phyloP scores from a whole-genome alignment of 176 grass and related monocot species.

The Carex littledalei region DNA sequence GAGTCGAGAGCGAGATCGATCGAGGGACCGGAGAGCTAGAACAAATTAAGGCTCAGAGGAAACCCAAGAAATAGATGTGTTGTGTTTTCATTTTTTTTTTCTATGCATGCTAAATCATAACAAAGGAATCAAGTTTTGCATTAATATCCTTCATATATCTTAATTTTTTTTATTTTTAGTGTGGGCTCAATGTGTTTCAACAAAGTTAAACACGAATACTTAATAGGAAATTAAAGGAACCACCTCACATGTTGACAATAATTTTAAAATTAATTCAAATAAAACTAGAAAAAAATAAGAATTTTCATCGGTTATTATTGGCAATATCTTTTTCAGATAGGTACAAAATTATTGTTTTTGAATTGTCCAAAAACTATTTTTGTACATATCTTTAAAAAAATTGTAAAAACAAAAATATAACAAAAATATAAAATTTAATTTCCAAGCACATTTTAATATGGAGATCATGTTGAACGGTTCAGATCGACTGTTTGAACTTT shows the following conservation, averaged over 20 bases:
- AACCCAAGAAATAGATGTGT: constrained; percentile 34
- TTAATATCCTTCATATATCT: neutral
- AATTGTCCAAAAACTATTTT: no score
- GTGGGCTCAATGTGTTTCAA: neutral
- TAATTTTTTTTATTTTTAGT: neutral
- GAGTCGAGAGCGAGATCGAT: neutral
- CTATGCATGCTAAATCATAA: neutral
- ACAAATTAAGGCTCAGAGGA: constrained; percentile 61
- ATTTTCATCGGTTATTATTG: neutral
- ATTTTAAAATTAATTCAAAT: neutral
- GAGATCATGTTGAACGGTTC: no score
- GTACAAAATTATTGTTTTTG: no score
- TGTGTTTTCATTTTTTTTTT: neutral
- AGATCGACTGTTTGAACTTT: no score
- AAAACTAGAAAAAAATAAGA: neutral
- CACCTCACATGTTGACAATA: no score
- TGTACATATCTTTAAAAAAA: no score
- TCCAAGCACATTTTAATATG: no score
- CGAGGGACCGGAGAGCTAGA: constrained; percentile 50
- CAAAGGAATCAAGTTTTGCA: neutral
- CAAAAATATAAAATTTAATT: no score
- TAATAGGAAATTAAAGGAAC: no score
- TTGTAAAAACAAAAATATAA: no score
- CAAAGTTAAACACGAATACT: neutral
- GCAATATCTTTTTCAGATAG: neutral